Conservation (phyloP, 139 green algal species). For the Coelastrella sp. region DNA sequence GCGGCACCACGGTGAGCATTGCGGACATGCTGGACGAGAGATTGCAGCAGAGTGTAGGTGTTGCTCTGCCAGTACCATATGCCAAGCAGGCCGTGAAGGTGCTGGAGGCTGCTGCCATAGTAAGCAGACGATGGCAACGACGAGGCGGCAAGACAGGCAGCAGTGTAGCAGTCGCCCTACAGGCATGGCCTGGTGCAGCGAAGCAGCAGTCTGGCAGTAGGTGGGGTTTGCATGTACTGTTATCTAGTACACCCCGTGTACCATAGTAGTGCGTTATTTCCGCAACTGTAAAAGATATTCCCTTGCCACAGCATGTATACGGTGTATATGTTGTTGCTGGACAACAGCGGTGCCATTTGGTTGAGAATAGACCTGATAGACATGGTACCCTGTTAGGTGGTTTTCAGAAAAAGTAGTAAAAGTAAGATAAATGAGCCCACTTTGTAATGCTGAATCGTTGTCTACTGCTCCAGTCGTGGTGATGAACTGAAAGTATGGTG, state of each 20-base stretch:
- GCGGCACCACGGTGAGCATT: neutral
- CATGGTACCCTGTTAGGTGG: too few relatives aligned
- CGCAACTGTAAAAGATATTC: too few relatives aligned
- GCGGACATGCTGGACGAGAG: neutral
- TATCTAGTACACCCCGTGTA: neutral
- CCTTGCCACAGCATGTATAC: too few relatives aligned
- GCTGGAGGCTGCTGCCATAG: neutral
- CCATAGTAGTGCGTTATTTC: neutral
- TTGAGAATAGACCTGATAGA: too few relatives aligned
- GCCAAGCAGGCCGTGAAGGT: conserved; percentile 22
- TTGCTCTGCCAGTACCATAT: neutral
- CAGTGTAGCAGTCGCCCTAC: neutral
- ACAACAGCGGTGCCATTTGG: too few relatives aligned
- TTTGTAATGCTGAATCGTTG: too few relatives aligned
- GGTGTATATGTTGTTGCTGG: too few relatives aligned
- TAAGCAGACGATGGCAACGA: conserved; percentile 12
- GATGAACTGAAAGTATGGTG: too few relatives aligned
- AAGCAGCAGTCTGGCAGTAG: neutral
- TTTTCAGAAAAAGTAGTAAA: too few relatives aligned
- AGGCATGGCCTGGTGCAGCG: neutral
- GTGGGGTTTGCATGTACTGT: neutral
- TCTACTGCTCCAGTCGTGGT: too few relatives aligned
- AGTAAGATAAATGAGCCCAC: too few relatives aligned
- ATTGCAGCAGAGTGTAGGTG: neutral
- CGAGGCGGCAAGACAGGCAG: neutral